phyloP scores from a whole-genome alignment of 2,329 filamentous ascomycete species.

The Sporothrix euskadiensis region DNA sequence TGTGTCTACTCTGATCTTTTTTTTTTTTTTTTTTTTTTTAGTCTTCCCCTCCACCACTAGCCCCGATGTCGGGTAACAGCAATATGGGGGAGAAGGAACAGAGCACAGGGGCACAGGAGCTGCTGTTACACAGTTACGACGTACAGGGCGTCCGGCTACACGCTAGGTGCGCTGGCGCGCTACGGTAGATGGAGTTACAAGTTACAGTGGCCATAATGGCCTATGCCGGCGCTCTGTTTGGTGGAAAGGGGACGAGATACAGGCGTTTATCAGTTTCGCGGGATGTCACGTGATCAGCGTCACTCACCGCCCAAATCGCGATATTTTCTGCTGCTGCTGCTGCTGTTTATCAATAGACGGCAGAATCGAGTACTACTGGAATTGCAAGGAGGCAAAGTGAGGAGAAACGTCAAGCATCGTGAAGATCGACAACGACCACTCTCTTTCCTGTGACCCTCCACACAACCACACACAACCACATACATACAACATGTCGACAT shows the following conservation, averaged over 20 bases:
- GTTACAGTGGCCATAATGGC: background rate
- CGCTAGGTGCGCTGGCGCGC: background rate
- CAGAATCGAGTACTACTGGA: background rate
- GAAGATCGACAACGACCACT: background rate
- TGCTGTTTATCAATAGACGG: background rate
- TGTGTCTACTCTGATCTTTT: background rate
- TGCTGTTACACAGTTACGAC: background rate
- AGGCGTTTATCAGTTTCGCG: background rate
- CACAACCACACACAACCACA: constrained; percentile 3
- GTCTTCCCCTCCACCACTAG: constrained; percentile 8
- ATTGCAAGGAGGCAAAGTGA: background rate
- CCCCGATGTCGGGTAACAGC: constrained; percentile 16
- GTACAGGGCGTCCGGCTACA: background rate
- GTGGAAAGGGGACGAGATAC: background rate
- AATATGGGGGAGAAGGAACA: background rate
- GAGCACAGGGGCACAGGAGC: background rate
- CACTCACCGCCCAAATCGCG: background rate
- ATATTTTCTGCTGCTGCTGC: background rate
- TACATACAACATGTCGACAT: constrained; percentile 23
- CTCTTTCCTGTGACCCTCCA: background rate
- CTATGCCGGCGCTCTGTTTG: background rate
- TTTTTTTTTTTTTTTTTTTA: constrained; percentile 1
- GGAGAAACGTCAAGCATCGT: background rate
- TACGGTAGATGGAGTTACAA: background rate
- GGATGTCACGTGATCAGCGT: background rate